phyloP scores from a whole-genome alignment of 2,329 filamentous ascomycete species.

The Fusarium paranaense region DNA sequence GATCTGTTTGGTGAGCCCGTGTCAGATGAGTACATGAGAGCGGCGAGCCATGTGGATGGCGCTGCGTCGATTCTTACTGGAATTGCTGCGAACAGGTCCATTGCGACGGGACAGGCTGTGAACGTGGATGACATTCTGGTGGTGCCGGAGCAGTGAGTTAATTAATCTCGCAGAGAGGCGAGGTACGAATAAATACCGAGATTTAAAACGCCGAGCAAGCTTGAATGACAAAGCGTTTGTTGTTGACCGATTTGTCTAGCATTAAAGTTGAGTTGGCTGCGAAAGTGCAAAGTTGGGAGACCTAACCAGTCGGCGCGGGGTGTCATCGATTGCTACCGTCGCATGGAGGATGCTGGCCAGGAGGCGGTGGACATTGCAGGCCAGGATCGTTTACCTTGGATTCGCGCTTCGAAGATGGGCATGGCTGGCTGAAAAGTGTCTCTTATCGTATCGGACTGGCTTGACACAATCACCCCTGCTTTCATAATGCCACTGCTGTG shows the following conservation, averaged over 20 bases:
- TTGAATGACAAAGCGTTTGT: not conserved
- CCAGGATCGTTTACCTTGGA: not conserved
- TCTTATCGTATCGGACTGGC: not conserved
- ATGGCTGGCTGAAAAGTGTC: not conserved
- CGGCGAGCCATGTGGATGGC: slow-evolving; percentile 69
- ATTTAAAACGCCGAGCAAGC: not conserved
- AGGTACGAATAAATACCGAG: not conserved
- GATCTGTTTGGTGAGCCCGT: slow-evolving; percentile 67
- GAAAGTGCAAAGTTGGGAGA: not conserved
- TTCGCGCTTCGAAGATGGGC: not conserved
- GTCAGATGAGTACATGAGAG: slow-evolving; percentile 63
- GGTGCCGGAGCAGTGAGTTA: slow-evolving; percentile 16
- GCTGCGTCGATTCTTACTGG: slow-evolving; percentile 70
- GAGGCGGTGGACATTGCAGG: not conserved
- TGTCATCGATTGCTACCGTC: not conserved
- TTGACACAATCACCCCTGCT: not conserved
- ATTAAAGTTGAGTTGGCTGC: not conserved
- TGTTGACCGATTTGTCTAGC: not conserved
- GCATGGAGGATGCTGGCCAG: not conserved
- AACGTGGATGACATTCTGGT: slow-evolving; percentile 64
- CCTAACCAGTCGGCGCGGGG: too few relatives aligned
- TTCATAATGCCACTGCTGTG: not conserved
- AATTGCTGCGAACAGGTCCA: slow-evolving; percentile 69
- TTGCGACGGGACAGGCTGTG: slow-evolving; percentile 67
- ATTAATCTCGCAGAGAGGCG: not conserved